A percentile compares a stretch with the other conserved stretches of the same genome.
Evolutionary conservation across 2,329 filamentous ascomycete genomes (phyloP).

Genomic region (Hypoxylon sp.): DNA sequence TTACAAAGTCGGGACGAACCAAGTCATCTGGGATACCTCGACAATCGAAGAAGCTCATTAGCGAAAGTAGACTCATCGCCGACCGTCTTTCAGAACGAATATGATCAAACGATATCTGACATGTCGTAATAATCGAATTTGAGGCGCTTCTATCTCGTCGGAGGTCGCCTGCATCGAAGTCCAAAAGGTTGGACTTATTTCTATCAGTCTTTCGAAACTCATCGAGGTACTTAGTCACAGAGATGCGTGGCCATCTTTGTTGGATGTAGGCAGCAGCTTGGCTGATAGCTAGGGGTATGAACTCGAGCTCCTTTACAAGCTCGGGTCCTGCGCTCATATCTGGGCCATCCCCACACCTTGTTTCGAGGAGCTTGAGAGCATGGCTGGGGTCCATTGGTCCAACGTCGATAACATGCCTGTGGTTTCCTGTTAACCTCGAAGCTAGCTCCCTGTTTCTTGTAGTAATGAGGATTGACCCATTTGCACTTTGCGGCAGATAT

Average conservation of each 20-base stretch:
- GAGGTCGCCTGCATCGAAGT: background rate
- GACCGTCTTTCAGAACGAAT: background rate
- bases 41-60: conserved; percentile 3
- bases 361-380: background rate
- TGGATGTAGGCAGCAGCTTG: conserved; percentile 1
- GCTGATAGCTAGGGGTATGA: conserved; percentile 1
- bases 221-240: background rate
- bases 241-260: background rate
- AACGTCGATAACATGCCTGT: background rate
- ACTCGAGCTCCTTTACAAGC: background rate
- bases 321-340: background rate
- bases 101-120: background rate
- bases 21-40: background rate
- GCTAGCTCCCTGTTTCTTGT: background rate
- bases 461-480: conserved; percentile 1
- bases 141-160: conserved; percentile 1
- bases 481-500: conserved; percentile 2
- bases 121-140: background rate
- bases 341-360: background rate
- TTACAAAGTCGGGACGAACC: background rate
- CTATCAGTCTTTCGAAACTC: background rate
- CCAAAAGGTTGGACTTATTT: background rate
- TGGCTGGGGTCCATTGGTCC: background rate
- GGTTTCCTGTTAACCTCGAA: background rate
- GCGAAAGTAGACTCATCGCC: background rate